A percentile compares a stretch with the other conserved stretches of the same genome.
phyloP scores from a whole-genome alignment of 495 filamentous ascomycete genomes.

The Talaromyces liani region DNA sequence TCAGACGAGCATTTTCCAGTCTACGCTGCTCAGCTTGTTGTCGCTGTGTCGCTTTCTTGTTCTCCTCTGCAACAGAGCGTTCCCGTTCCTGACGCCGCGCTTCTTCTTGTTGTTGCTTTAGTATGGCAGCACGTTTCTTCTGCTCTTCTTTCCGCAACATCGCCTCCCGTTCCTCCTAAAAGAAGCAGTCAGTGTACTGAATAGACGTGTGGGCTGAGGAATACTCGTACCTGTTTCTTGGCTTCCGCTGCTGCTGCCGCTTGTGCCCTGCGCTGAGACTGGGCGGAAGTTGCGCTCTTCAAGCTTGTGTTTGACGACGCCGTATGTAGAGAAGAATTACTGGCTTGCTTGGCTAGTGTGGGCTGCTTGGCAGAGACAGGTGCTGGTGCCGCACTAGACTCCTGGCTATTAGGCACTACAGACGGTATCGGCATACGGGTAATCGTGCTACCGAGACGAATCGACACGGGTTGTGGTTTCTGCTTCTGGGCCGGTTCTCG shows the following conservation, averaged over 20 bases:
- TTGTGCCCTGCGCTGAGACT: conserved; percentile 51
- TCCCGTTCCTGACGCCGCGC: conserved; percentile 38
- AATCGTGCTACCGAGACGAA: conserved; percentile 63
- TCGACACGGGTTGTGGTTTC: conserved; percentile 70
- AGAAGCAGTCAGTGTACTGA: neutral
- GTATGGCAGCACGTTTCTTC: conserved; percentile 49
- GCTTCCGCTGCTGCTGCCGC: conserved; percentile 59
- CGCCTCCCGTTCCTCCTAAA: conserved; percentile 65
- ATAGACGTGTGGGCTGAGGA: neutral
- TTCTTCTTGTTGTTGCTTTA: conserved; percentile 42
- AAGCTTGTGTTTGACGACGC: conserved; percentile 59
- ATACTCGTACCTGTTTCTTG: conserved; percentile 53
- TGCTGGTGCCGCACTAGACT: conserved; percentile 43
- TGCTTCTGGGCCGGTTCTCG: conserved; percentile 58
- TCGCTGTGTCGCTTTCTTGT: conserved; percentile 60
- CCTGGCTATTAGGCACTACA: conserved; percentile 48
- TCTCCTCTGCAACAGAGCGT: conserved; percentile 41
- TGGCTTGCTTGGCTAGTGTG: conserved; percentile 53
- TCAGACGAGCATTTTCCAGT: conserved; percentile 58
- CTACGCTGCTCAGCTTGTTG: conserved; percentile 57
- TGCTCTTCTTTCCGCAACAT: conserved; percentile 71
- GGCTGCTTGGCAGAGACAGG: conserved; percentile 28
- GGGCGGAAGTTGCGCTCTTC: conserved; percentile 57
- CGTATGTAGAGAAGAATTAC: conserved; percentile 59
- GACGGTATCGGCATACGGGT: conserved; percentile 57